phyloP scores from a whole-genome alignment of 83 land plant genomes.

The Picea abies region DNA sequence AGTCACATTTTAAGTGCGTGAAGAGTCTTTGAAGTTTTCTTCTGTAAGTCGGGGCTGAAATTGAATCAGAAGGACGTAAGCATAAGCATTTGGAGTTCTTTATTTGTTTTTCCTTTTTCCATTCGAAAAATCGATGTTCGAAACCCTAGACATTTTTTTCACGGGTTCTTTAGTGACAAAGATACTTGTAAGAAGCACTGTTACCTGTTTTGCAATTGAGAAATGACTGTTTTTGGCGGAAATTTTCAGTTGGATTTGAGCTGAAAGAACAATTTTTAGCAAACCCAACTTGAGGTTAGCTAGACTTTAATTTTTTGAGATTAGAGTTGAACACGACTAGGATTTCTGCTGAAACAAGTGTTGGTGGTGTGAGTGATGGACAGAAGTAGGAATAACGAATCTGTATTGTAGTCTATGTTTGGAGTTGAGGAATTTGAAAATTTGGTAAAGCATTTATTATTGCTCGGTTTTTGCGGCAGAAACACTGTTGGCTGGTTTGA shows the following conservation, averaged over 20 bases:
- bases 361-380: background rate
- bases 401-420: slow-evolving; percentile 10
- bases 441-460: background rate
- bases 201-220: background rate
- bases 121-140: background rate
- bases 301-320: background rate
- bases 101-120: too few relatives aligned
- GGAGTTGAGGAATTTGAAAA: background rate
- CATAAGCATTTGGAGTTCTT: background rate
- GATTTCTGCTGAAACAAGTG: too few relatives aligned
- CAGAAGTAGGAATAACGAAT: too few relatives aligned
- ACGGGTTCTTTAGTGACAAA: background rate
- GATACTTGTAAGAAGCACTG: too few relatives aligned
- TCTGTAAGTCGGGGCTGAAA: background rate
- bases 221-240: background rate
- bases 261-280: background rate
- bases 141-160: slow-evolving; percentile 4
- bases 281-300: background rate
- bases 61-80: background rate
- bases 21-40: background rate
- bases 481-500: background rate
- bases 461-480: background rate
- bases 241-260: slow-evolving; percentile 9
- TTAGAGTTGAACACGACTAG: background rate
- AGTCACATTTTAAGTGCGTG: background rate